Evolutionary conservation across 495 filamentous ascomycete genomes (phyloP), one percentile per base, ranked within the genome.

Genomic region (Pyrenula massariospora): DNA sequence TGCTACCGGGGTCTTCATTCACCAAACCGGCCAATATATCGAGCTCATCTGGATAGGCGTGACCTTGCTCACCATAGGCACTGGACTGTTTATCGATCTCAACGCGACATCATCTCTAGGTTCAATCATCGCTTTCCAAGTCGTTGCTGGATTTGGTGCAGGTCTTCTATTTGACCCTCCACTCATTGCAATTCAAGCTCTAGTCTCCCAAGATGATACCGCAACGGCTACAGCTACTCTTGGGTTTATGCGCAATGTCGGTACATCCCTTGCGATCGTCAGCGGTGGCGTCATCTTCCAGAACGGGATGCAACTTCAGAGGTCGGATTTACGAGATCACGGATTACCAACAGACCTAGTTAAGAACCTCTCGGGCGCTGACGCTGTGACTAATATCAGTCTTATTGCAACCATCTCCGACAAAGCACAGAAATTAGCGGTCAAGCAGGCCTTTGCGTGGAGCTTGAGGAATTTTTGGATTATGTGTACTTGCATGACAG

Each of bases 271-370:
- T 22, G 84, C 83, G 5, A 81, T 93, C 23, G 87, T 91, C 21
- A 78, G 93, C 22, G 90, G 90, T 15, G 81, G 86, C 12, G 87
- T 91, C 1, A 81, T 95, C 24, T 94, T 94, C 65, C 77, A 80
- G 59, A 82, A 83, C 55, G 71, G 79, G 49, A 85, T 87, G 83
- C 54, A 63, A 20, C 53, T 62, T 31, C 74, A 65, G 48, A 63
- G 63, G 2, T 47, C 67, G 0, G 59, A 50, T 1, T 71, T 85
- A 1, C 55, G 59, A 2, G 70, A 70, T 3, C 72, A 75, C 12
- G 82, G 82, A 1, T 66, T 83, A 21, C 68, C 71, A 0, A 48
- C 60, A 0, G 54, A 60, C 0, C 19, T 78, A 31, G 59, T 73
- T 0, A 55, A 71, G 1, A 58, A 70, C 53, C 67, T 84, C 56